Evolutionary conservation across 352 stramenopile species (phyloP).

Genomic region (Pythium phragmiticola): DNA sequence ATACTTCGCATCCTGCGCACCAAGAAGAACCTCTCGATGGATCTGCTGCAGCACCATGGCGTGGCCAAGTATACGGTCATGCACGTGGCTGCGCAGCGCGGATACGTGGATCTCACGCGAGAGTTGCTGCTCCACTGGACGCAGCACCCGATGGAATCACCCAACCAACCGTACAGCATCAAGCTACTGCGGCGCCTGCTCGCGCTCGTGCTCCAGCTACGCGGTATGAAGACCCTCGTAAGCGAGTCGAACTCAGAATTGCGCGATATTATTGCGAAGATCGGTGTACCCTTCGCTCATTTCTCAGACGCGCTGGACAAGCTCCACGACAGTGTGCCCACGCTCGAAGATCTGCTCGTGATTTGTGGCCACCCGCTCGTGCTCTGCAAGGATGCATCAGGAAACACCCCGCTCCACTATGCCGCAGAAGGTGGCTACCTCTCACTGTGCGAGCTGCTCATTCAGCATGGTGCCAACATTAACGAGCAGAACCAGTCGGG

Average conservation of each 20-base stretch:
- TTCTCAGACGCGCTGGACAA: constrained; percentile 71
- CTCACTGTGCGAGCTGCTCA: constrained; percentile 54
- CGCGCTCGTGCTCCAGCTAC: constrained; percentile 47
- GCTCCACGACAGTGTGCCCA: constrained; percentile 49
- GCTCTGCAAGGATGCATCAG: constrained; percentile 53
- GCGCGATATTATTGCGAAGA: constrained; percentile 42
- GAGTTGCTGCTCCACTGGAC: constrained; percentile 66
- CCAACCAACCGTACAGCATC: constrained; percentile 66
- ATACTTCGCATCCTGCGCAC: constrained; percentile 59
- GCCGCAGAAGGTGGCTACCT: constrained; percentile 75
- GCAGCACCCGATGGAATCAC: constrained; percentile 56
- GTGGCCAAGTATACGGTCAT: constrained; percentile 60
- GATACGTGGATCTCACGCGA: constrained; percentile 59
- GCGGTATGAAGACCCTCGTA: constrained; percentile 47
- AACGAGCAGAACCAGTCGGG: constrained; percentile 77
- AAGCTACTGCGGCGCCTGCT: constrained; percentile 48
- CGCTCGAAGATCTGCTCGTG: constrained; percentile 57
- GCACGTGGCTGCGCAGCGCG: constrained; percentile 67
- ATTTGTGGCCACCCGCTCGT: constrained; percentile 76
- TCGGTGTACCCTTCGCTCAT: constrained; percentile 58
- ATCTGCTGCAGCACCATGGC: constrained; percentile 64
- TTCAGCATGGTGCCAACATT: constrained; percentile 67
- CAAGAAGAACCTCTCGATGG: constrained; percentile 53
- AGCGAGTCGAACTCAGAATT: constrained; percentile 62
- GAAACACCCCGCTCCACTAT: constrained; percentile 79